These are phyloP conservation scores for Teunomyces panamensis DNA, from an alignment of 805 yeast genomes.

Conservation along the genomic window DNA sequence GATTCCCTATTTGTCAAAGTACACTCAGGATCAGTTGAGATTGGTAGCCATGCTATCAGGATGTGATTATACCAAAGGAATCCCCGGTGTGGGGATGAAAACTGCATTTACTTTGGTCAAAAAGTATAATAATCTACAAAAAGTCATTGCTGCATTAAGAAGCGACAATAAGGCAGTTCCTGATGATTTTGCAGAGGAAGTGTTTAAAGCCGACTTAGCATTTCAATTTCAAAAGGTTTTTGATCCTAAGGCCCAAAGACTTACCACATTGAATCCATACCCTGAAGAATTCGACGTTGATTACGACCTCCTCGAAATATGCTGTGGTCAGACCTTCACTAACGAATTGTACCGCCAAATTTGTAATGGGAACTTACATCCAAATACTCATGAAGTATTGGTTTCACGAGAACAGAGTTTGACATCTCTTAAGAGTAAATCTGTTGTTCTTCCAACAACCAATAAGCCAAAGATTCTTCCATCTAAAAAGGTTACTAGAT, in stretches of 20 bases:
- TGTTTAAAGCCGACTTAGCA: conserved; percentile 66
- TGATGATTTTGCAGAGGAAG: conserved; percentile 55
- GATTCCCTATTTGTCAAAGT: conserved; percentile 48
- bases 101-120: conserved; percentile 66
- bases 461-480: not conserved
- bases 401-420: conserved; percentile 46
- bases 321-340: conserved; percentile 47
- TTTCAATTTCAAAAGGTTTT: conserved; percentile 85
- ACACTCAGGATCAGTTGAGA: conserved; percentile 58
- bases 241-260: conserved; percentile 50
- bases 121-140: conserved; percentile 49
- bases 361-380: conserved; percentile 67
- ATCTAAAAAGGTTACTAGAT: conserved; percentile 1
- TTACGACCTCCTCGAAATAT: conserved; percentile 38
- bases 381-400: conserved; percentile 50
- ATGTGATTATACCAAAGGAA: conserved; percentile 91
- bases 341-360: conserved; percentile 50
- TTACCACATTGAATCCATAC: conserved; percentile 60
- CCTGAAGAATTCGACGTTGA: conserved; percentile 43
- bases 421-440: conserved; percentile 11
- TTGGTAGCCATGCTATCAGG: conserved; percentile 88
- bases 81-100: conserved; percentile 75
- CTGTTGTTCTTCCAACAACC: conserved; percentile 2
- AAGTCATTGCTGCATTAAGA: conserved; percentile 53
- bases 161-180: conserved; percentile 66